Percentiles rank a stretch among this genome's conserved stretches.
Conservation (phyloP, 2,329 filamentous ascomycete species). For the Biscogniauxia sp. region DNA sequence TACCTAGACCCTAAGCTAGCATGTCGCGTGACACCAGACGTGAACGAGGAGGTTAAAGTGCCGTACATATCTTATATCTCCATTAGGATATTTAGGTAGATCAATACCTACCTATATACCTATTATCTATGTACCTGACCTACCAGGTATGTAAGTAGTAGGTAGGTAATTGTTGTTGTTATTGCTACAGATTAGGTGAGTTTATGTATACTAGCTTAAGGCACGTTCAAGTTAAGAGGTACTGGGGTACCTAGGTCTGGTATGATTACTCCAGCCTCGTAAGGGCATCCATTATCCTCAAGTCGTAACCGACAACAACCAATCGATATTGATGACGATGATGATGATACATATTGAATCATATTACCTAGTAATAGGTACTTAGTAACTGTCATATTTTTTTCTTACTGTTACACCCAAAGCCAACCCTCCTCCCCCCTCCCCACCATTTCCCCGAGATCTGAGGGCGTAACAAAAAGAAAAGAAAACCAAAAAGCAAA, state of each 20-base stretch:
- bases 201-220: no score
- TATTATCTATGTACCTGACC: no score
- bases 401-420: not conserved
- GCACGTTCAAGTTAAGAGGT: not conserved
- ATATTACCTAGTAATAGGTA: no score
- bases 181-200: not conserved
- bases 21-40: not conserved
- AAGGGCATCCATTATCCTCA: no score
- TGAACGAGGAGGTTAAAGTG: not conserved
- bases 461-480: not conserved
- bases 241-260: no score
- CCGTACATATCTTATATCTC: not conserved
- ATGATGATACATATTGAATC: not conserved
- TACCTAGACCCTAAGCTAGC: no score
- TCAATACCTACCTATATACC: no score
- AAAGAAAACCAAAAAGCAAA: no score
- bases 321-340: not conserved
- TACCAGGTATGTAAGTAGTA: no score
- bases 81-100: no score
- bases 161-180: not conserved
- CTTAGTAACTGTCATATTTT: no score
- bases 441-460: not conserved
- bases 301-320: not conserved
- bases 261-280: not conserved
- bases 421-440: not conserved